A percentile compares a stretch with the other conserved stretches of the same genome.
phyloP scores from a whole-genome alignment of 106 monocot genomes.

The Platanthera zijinensis region DNA sequence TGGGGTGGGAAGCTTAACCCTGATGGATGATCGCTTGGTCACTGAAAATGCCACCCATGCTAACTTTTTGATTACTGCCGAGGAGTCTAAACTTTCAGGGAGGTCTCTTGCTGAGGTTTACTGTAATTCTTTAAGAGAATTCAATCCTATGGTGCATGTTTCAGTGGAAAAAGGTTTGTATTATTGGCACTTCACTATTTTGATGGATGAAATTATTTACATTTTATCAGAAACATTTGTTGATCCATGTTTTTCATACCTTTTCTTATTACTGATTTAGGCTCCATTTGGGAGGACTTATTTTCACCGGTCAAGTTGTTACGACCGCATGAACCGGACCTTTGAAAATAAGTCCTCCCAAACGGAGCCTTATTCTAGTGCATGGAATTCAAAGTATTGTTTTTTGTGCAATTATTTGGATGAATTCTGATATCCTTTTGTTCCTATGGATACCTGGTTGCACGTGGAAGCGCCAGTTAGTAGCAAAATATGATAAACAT shows the following conservation, averaged over 20 bases:
- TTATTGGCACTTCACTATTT: neutral
- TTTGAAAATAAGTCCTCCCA: no score
- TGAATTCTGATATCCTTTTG: no score
- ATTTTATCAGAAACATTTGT: neutral
- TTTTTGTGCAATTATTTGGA: no score
- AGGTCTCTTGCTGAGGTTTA: constrained; percentile 62
- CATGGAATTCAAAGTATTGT: neutral
- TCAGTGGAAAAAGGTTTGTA: constrained; percentile 53
- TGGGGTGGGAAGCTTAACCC: constrained; percentile 73
- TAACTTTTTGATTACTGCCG: constrained; percentile 62
- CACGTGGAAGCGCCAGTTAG: no score
- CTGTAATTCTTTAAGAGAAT: constrained; percentile 67
- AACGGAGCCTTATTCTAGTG: neutral
- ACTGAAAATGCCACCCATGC: constrained; percentile 51
- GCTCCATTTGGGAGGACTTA: no score
- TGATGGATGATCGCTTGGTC: constrained; percentile 62
- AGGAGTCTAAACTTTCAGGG: constrained; percentile 23
- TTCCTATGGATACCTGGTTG: no score
- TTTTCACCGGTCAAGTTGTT: no score
- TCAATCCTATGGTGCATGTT: constrained; percentile 90
- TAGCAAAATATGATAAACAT: no score
- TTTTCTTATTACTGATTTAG: neutral
- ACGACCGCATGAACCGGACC: no score
- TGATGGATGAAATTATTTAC: neutral
- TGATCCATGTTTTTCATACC: neutral